Evolutionary conservation across 2,329 filamentous ascomycete genomes (phyloP).

Genomic region (Emmonsiellopsis sp.): DNA sequence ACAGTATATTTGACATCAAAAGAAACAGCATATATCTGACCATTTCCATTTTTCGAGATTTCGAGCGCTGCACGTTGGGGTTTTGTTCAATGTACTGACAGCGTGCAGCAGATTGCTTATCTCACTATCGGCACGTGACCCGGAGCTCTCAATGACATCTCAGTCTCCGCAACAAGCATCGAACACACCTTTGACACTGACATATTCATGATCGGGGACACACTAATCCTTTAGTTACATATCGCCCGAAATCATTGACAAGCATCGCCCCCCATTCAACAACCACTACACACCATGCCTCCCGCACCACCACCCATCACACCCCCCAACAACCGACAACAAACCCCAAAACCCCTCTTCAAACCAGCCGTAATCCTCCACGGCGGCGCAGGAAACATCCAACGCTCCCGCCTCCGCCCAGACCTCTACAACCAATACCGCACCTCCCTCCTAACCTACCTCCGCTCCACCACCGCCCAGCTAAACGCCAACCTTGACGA

Average conservation of each 20-base stretch:
- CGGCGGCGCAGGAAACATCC: constrained; percentile 64
- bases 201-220: background rate
- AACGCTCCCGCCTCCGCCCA: constrained; percentile 49
- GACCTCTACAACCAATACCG: constrained; percentile 52
- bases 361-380: constrained; percentile 59
- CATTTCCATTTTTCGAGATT: background rate
- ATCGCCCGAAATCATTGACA: too few relatives aligned
- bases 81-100: background rate
- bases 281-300: background rate
- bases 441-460: constrained; percentile 52
- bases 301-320: background rate
- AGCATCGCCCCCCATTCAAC: too few relatives aligned
- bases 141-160: background rate
- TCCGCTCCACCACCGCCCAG: constrained; percentile 38
- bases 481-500: constrained; percentile 21
- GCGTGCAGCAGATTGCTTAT: background rate
- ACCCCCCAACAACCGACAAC: background rate
- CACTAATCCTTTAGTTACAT: too few relatives aligned
- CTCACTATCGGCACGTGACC: background rate
- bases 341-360: constrained; percentile 16
- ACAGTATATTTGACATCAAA: constrained; percentile 2
- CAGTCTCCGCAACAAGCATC: background rate
- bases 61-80: background rate
- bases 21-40: background rate
- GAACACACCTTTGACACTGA: background rate